Base-by-base conservation (phyloP, 176 grass and related monocot genomes). In the Ensete ventricosum region DNA sequence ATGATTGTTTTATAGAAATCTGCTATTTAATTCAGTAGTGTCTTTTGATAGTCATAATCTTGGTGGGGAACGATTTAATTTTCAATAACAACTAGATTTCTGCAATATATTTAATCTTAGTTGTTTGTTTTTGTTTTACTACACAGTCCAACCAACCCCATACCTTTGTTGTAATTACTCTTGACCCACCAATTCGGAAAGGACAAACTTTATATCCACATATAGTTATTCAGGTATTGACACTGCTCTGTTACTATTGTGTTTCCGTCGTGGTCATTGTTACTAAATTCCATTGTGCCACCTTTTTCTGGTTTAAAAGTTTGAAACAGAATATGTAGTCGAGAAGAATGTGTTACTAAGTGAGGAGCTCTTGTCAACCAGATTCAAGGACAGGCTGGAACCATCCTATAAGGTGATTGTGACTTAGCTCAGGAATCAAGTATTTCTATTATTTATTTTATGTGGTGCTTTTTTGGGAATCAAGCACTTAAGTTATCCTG, bases 171-270 rank as follows among this genome's bases (percentile, higher is more conserved):
- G 81, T 98, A 43, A 84, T 98, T 50, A 93, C 88, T 60, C 90
- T 98, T 87, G 94, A 98, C 52, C 94, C 94, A 22, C 94, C 94
- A 65, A 98, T 98, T 76, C 84, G 90, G 75, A 98, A 98, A 87
- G 94, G 94, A 63, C 90, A 93, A 77, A 93, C 94, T 62, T 82
- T 98, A 29, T 93, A 98, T 79, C 94, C 93, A 11, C 93, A 96
- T 79, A 96, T 96, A 84, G 94, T 97, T 85, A 93, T 97, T 88
- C 90, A 97, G 90, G 94, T 97, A 65, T 75, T 67, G 19, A 59
- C 29, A 64, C 55, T 74, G 62, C 73, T 73, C 26, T 49, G 50
- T 52, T 76, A 50, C 3, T 66, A 81, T 80, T 80, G 43, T 74
- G 76, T 57, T 54, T 82, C 43, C 25, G 70, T 82, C 81, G 49